These are phyloP conservation scores for Diaporthe velutina DNA, from an alignment of 2,329 filamentous ascomycete genomes.

Conservation along the genomic window DNA sequence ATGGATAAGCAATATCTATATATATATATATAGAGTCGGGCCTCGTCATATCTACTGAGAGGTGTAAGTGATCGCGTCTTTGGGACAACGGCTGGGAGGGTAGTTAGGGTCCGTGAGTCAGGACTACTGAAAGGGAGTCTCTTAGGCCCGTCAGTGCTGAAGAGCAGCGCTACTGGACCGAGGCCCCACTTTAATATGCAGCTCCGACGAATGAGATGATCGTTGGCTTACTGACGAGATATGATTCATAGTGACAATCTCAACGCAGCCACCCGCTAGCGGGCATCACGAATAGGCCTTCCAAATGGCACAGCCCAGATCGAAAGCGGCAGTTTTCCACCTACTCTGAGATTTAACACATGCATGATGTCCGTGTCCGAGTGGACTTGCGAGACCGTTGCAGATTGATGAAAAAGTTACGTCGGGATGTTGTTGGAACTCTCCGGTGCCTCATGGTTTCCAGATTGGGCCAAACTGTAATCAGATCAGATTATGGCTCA, in stretches of 20 bases:
- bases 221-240: neutral
- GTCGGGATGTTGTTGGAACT: neutral
- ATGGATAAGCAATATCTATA: too few species aligned
- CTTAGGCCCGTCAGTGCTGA: neutral
- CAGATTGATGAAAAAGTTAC: neutral
- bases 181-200: neutral
- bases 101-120: neutral
- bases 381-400: neutral
- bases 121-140: neutral
- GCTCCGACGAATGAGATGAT: neutral
- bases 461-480: neutral
- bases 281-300: neutral
- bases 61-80: neutral
- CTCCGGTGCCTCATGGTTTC: neutral
- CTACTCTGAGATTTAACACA: neutral
- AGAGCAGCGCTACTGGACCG: neutral
- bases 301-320: neutral
- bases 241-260: constrained; percentile 19
- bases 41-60: neutral
- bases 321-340: neutral
- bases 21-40: neutral
- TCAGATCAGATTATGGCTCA: too few species aligned
- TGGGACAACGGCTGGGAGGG: neutral
- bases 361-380: neutral
- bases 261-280: neutral